Evolutionary conservation across 2,329 filamentous ascomycete species (phyloP).

Genomic region (Penicillium olsonii): DNA sequence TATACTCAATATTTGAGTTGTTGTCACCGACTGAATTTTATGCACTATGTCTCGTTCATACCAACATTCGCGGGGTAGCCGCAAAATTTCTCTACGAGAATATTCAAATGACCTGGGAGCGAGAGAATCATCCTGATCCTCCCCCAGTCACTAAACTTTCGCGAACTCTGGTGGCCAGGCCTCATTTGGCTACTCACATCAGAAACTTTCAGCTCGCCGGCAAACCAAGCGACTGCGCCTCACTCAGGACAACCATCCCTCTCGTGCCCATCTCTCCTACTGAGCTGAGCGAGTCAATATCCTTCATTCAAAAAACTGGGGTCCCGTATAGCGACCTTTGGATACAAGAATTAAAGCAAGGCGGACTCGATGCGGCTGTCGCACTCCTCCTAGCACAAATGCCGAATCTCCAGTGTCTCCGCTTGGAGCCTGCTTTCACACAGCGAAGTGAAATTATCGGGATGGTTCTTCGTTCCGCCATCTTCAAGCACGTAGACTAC

Average conservation of each 20-base stretch:
- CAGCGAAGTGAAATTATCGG: slow-evolving; percentile 12
- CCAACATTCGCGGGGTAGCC: slow-evolving; percentile 8
- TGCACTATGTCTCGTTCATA: slow-evolving; percentile 15
- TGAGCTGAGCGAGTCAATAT: slow-evolving; percentile 4
- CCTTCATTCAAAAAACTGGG: slow-evolving; percentile 6
- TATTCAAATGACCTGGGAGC: slow-evolving; percentile 17
- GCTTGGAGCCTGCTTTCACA: slow-evolving; percentile 10
- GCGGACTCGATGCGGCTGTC: slow-evolving; percentile 18
- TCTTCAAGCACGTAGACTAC: slow-evolving; percentile 5
- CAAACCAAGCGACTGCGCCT: background rate
- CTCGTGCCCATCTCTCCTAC: background rate
- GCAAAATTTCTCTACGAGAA: slow-evolving; percentile 21
- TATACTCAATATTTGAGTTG: slow-evolving; percentile 13
- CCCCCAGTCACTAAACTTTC: slow-evolving; percentile 17
- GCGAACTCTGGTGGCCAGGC: slow-evolving; percentile 14
- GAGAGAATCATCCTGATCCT: slow-evolving; percentile 4
- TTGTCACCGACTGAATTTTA: slow-evolving; percentile 15
- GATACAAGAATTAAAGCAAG: slow-evolving; percentile 15
- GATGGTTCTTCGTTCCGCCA: slow-evolving; percentile 13
- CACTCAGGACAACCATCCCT: background rate
- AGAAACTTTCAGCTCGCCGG: slow-evolving; percentile 12
- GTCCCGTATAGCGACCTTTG: slow-evolving; percentile 13
- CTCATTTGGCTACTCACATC: slow-evolving; percentile 16
- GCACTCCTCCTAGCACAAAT: slow-evolving; percentile 23
- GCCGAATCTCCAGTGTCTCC: slow-evolving; percentile 14